These are phyloP conservation scores for Phylloporus scabripes DNA, from an alignment of 768 basidiomycete species.

Conservation along the genomic window DNA sequence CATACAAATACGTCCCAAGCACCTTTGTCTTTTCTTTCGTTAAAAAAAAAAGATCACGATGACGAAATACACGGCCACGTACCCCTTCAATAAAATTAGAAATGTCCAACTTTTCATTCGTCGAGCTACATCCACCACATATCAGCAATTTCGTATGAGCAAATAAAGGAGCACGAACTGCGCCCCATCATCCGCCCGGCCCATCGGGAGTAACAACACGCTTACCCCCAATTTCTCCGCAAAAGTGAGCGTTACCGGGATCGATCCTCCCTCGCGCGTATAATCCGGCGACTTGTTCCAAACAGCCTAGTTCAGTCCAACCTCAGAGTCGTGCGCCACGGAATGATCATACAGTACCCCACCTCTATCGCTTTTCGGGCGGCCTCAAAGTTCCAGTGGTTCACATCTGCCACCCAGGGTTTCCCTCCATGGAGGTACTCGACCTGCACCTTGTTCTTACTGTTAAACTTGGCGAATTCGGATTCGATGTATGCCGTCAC, in stretches of 20 bases:
- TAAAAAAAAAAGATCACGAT: background rate
- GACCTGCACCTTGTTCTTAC: constrained; percentile 73
- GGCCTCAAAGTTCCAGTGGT: constrained; percentile 92
- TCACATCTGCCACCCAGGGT: constrained; percentile 81
- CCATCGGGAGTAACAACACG: constrained; percentile 88
- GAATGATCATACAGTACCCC: background rate
- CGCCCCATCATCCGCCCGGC: constrained; percentile 90
- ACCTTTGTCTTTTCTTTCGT: constrained; percentile 26
- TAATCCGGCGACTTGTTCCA: constrained; percentile 75
- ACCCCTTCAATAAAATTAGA: constrained; percentile 87
- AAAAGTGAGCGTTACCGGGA: constrained; percentile 91
- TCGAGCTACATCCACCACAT: constrained; percentile 48
- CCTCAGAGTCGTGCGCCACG: background rate
- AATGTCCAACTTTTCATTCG: constrained; percentile 91
- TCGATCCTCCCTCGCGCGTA: constrained; percentile 91
- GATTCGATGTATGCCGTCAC: constrained; percentile 64
- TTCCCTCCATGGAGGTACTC: constrained; percentile 78
- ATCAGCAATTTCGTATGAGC: background rate
- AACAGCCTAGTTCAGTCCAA: constrained; percentile 28
- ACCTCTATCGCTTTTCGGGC: constrained; percentile 83
- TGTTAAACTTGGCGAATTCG: constrained; percentile 81
- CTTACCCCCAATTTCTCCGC: constrained; percentile 84
- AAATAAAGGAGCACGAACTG: constrained; percentile 49
- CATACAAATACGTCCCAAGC: constrained; percentile 30
- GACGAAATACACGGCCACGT: constrained; percentile 12